Evolutionary conservation across 352 stramenopile species (phyloP).

Genomic region (Globisporangium uncinulatum): DNA sequence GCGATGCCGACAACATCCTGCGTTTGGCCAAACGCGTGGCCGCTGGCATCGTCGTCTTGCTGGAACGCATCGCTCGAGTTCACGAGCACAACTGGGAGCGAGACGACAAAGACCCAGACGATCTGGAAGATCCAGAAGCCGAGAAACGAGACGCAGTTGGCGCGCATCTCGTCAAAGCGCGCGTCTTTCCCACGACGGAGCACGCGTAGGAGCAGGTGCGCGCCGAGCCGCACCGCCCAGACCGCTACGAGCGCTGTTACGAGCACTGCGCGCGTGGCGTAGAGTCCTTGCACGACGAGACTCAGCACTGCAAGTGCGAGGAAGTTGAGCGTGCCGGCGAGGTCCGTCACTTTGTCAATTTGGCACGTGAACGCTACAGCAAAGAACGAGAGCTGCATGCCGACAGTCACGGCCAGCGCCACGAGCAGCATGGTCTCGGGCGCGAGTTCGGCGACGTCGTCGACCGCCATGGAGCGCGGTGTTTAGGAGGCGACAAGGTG

Average conservation of each 20-base stretch:
- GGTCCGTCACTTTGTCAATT: constrained; percentile 64
- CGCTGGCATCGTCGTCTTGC: constrained; percentile 1
- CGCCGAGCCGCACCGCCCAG: constrained; percentile 64
- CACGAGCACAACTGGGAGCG: constrained; percentile 55
- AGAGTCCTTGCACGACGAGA: constrained; percentile 37
- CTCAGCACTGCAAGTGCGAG: constrained; percentile 42
- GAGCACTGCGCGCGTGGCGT: constrained; percentile 40
- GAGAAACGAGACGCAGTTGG: constrained; percentile 57
- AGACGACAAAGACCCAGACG: constrained; percentile 75
- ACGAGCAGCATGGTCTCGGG: constrained; percentile 37
- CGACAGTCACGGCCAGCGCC: constrained; percentile 35
- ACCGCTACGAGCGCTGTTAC: constrained; percentile 34
- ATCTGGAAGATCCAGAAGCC: constrained; percentile 82
- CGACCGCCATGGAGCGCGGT: background rate
- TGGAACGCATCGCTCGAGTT: constrained; percentile 33
- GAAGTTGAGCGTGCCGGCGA: constrained; percentile 61
- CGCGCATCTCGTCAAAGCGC: constrained; percentile 74
- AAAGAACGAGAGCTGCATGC: constrained; percentile 62
- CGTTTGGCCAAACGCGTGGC: constrained; percentile 26
- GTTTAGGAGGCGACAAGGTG: background rate
- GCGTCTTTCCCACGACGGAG: constrained; percentile 64
- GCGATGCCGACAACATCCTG: constrained; percentile 36
- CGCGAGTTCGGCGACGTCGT: constrained; percentile 6
- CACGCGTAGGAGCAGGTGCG: constrained; percentile 59
- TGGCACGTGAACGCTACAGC: constrained; percentile 47